A percentile compares a stretch with the other conserved stretches of the same genome.
Evolutionary conservation across 192 early-diverging fungal species (phyloP).

Genomic region (Chytriomyces sp.): DNA sequence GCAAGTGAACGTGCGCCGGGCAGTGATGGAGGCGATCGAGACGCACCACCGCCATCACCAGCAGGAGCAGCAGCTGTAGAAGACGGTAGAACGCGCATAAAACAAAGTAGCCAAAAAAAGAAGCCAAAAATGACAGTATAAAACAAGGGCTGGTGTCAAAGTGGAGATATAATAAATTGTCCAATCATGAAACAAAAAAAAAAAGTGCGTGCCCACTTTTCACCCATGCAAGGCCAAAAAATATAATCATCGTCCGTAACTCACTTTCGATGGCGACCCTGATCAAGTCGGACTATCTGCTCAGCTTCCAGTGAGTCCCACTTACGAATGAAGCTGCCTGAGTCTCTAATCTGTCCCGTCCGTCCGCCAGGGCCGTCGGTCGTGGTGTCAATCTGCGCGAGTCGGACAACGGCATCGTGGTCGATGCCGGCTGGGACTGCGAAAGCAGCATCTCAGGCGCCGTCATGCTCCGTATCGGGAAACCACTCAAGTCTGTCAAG

Average conservation of each 20-base stretch:
- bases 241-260: no score
- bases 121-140: no score
- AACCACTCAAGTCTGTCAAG: conserved; percentile 17
- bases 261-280: not conserved
- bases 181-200: no score
- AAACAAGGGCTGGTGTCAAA: no score
- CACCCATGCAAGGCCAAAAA: no score
- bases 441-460: not conserved
- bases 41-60: not conserved
- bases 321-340: not conserved
- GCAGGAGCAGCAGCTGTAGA: no score
- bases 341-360: no score
- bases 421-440: not conserved
- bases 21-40: not conserved
- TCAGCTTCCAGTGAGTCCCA: not conserved
- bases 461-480: not conserved
- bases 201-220: no score
- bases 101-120: no score
- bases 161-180: no score
- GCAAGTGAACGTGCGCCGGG: not conserved
- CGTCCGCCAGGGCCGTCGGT: not conserved
- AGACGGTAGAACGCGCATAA: no score
- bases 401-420: not conserved
- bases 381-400: not conserved
- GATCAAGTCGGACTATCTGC: not conserved